Base-by-base conservation (phyloP, 331 rosid genomes). In the Rhamnella rubrinervis region DNA sequence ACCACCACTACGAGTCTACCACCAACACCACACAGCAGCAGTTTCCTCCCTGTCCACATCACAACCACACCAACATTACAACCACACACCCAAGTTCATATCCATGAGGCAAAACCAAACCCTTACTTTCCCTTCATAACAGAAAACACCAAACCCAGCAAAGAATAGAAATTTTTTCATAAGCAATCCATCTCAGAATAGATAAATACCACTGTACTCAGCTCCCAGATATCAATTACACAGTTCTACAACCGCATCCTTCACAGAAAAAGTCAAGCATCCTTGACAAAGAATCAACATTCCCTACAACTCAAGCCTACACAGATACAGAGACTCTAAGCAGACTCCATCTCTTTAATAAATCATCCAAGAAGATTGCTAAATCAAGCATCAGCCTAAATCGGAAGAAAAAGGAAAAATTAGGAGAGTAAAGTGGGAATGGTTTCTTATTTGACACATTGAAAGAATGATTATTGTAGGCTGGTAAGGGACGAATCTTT, bases 41-140 rank as follows among this genome's bases (percentile, higher is more conserved):
- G 90, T 74, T 84, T 85, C 85, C 95, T 84, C 83, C 99, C 99
- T 91, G 99, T 89, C 97, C 99, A 95, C 86, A 95, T 85, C 77
- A 91, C 91, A 93, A 88, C 96, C 90, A 88, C 88, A 86, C 72
- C 96, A 92, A 88, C 83, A 93, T 85, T 79, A 44, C 49, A 93
- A 88, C 95, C 86, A 86, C 83, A 84, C 84, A 85, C 86, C 97
- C 87, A 91, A 81, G 44, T 81, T 93, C 93, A 66, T 62, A 83
- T 85, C 96, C 92, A 89, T 76, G 88, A 72, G 71, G 57, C 85
- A 87, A 85, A 84, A 80, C 84, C 90, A 89, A 78, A 86, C 79
- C 88, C 85, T 87, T 67, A 81, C 92, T 82, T 81, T 85, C 89
- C 90, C 79, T 86, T 86, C 91, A 82, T 80, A 82, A 82, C 75